A percentile compares a stretch with the other conserved stretches of the same genome.
Conservation (phyloP, 2,329 filamentous ascomycete species). For the Trichophyton rubrum region DNA sequence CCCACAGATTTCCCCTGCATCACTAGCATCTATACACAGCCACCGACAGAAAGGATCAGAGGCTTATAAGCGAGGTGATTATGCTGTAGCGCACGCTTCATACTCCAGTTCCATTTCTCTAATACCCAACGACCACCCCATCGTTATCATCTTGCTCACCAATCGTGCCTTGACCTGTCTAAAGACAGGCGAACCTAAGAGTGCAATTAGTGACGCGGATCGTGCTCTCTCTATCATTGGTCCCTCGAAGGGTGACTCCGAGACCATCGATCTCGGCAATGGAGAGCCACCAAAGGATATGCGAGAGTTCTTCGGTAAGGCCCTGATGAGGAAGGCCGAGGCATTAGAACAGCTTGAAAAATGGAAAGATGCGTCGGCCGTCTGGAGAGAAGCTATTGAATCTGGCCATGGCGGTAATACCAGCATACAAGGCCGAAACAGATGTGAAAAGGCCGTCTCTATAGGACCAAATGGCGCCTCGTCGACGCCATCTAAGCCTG, state of each 20-base stretch:
- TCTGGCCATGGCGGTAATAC: constrained; percentile 72
- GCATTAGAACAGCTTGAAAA: constrained; percentile 91
- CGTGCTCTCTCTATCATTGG: constrained; percentile 70
- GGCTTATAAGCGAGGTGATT: constrained; percentile 91
- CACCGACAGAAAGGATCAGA: constrained; percentile 70
- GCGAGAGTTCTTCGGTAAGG: constrained; percentile 87
- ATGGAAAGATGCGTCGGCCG: constrained; percentile 68
- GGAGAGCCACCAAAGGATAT: constrained; percentile 65
- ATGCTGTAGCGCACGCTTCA: constrained; percentile 67
- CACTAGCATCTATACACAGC: constrained; percentile 61
- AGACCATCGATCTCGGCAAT: constrained; percentile 58
- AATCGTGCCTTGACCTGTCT: constrained; percentile 83
- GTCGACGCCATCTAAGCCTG: constrained; percentile 24
- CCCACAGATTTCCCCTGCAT: constrained; percentile 55
- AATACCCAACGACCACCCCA: constrained; percentile 65
- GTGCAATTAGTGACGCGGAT: constrained; percentile 74
- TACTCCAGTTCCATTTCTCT: constrained; percentile 66
- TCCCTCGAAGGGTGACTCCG: constrained; percentile 60
- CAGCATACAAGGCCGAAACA: constrained; percentile 71
- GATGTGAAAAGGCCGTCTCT: constrained; percentile 78
- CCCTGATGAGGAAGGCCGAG: constrained; percentile 86
- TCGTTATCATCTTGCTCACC: constrained; percentile 77
- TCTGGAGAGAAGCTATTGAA: constrained; percentile 76
- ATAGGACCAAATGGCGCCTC: constrained; percentile 44
- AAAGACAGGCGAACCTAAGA: constrained; percentile 84